Conservation (phyloP, 495 filamentous ascomycete genomes). For the Annulohypoxylon moriforme region DNA sequence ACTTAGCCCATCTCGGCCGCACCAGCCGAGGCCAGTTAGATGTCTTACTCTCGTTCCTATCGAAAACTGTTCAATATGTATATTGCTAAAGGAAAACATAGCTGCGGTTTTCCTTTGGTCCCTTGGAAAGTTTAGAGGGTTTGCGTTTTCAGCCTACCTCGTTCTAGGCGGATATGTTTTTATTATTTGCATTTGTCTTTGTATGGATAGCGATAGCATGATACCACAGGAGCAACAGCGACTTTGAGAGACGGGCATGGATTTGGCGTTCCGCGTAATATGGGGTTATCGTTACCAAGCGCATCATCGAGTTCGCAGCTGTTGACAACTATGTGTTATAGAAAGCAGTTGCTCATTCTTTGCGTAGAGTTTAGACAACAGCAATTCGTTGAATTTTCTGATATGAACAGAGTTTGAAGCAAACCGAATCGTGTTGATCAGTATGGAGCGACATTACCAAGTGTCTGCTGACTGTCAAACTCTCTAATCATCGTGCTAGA, state of each 20-base stretch:
- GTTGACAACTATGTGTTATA: background rate
- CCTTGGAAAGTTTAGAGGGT: background rate
- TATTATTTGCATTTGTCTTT: slow-evolving; percentile 29
- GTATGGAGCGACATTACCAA: no score
- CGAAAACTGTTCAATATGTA: background rate
- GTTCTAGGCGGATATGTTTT: background rate
- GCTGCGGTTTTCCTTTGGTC: background rate
- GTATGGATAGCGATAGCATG: slow-evolving; percentile 29
- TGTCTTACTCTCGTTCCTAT: background rate
- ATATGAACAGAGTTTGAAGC: background rate
- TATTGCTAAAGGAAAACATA: background rate
- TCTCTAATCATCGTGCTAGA: no score
- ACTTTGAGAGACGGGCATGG: slow-evolving; percentile 26
- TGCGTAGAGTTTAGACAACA: background rate
- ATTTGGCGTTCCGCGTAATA: slow-evolving; percentile 25
- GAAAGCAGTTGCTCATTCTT: background rate
- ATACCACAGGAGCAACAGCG: slow-evolving; percentile 39
- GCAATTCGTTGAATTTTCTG: background rate
- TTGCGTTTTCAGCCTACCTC: background rate
- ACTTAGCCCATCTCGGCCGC: background rate
- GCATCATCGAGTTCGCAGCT: background rate
- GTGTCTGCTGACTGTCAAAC: no score
- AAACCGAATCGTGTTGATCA: no score
- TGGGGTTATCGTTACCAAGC: slow-evolving; percentile 5
- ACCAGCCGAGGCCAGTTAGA: background rate